phyloP scores from a whole-genome alignment of 345 rosid genomes.

The Arabidopsis suecica region DNA sequence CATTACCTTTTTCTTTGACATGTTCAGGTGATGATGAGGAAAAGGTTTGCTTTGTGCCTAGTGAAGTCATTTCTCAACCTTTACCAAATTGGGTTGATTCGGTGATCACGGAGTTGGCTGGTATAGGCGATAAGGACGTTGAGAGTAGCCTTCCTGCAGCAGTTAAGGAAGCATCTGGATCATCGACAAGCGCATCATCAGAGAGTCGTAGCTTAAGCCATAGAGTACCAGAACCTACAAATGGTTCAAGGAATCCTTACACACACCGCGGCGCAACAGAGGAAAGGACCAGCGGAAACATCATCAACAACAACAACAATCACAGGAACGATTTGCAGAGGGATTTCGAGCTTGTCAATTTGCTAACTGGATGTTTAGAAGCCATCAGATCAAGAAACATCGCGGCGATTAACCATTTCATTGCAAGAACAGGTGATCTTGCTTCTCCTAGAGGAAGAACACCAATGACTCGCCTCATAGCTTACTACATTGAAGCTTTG shows the following conservation, averaged over 20 bases:
- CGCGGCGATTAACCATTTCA: constrained; percentile 62
- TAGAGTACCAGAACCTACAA: constrained; percentile 52
- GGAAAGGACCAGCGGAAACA: constrained; percentile 50
- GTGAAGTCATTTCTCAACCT: constrained; percentile 71
- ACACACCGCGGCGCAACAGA: constrained; percentile 51
- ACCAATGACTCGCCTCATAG: constrained; percentile 68
- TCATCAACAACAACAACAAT: constrained; percentile 51
- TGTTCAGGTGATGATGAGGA: constrained; percentile 76
- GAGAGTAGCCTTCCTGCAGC: constrained; percentile 64
- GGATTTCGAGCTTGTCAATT: constrained; percentile 78
- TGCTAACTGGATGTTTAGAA: constrained; percentile 79
- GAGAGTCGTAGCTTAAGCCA: constrained; percentile 69
- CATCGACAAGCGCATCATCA: constrained; percentile 78
- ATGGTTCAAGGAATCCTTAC: constrained; percentile 51
- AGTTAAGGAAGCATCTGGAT: constrained; percentile 74
- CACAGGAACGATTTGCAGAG: constrained; percentile 51
- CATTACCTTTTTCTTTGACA: constrained; percentile 72
- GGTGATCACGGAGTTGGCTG: constrained; percentile 72
- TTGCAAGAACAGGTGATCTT: constrained; percentile 75
- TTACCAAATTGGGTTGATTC: constrained; percentile 80
- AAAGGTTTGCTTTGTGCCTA: constrained; percentile 70
- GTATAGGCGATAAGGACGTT: constrained; percentile 65
- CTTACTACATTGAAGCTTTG: constrained; percentile 88
- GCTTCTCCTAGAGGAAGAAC: constrained; percentile 80
- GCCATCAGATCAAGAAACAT: constrained; percentile 78